Percentiles rank a stretch among this genome's conserved stretches.
These are phyloP conservation scores for Penicillium waksmanii DNA, from an alignment of 495 filamentous ascomycete genomes.

Conservation along the genomic window DNA sequence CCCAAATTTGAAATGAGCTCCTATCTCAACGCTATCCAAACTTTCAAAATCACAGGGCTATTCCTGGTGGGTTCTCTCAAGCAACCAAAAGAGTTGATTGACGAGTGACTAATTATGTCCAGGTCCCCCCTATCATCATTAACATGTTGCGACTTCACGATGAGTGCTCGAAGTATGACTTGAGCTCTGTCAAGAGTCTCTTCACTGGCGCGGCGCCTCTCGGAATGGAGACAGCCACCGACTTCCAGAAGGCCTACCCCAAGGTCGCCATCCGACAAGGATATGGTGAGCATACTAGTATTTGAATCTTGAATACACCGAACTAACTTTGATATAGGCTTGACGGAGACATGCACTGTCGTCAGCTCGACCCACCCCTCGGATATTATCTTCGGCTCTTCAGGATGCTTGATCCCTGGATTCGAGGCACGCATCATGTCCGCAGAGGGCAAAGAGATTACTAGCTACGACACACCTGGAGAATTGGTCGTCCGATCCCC, in stretches of 20 bases:
- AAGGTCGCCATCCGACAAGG: constrained; percentile 72
- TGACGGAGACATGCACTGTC: constrained; percentile 83
- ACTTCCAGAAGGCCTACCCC: constrained; percentile 67
- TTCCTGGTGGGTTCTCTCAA: constrained; percentile 57
- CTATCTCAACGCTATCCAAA: constrained; percentile 69
- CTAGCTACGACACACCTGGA: constrained; percentile 73
- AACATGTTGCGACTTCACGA: constrained; percentile 71
- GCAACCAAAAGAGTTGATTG: neutral
- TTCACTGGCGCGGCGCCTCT: constrained; percentile 87
- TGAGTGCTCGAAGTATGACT: constrained; percentile 68
- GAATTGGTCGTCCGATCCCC: constrained; percentile 80
- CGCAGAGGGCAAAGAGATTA: constrained; percentile 75
- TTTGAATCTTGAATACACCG: neutral
- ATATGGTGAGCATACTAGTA: constrained; percentile 63
- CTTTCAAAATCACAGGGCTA: constrained; percentile 70
- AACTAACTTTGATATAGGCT: constrained; percentile 46
- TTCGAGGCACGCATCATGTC: constrained; percentile 71
- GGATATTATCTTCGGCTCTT: constrained; percentile 75
- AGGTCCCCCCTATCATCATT: constrained; percentile 89
- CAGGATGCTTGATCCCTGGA: constrained; percentile 71
- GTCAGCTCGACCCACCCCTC: constrained; percentile 64
- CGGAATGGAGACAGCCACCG: constrained; percentile 74
- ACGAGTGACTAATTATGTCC: neutral
- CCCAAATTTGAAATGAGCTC: constrained; percentile 79
- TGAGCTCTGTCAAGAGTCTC: constrained; percentile 66